Evolutionary conservation across 1,139 yeast genomes (phyloP), one percentile per base, ranked within the genome.

Genomic region (Meyerozyma elateridarum): DNA sequence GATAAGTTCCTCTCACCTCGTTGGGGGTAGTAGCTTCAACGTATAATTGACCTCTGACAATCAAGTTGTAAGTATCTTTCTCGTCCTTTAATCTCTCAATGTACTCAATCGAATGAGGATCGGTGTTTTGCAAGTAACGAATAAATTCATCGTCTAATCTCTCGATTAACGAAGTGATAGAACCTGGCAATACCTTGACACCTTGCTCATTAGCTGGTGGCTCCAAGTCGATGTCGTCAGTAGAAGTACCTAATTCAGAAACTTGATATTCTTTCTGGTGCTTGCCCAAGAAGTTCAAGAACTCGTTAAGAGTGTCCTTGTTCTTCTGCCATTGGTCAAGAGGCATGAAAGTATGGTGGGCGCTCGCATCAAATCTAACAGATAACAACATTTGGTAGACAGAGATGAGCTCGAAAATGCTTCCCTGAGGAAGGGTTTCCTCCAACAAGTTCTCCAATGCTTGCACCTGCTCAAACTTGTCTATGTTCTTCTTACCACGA

Each of bases 401-500:
- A 28, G 84, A 68, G 46, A 93, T 85, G 45, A 70, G 68, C 63
- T 91, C 95, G 59, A 85, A 91, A 20, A 87, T 70, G 31, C 54
- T 56, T 11, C 50, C 53, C 35, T 37, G 36, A 22, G 46, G 33
- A 24, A 53, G 52, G 17, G 84, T 68, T 21, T 71, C 63, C 13
- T 58, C 52, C 42, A 82, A 60, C 42, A 87, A 70, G 28, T 68
- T 67, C 59, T 85, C 95, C 54, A 91, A 70, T 29, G 71, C 69
- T 42, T 66, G 65, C 44, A 88, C 75, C 60, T 91, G 96, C 56
- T 85, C 95, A 40, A 57, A 63, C 46, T 81, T 78, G 58, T 91
- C 96, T 43, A 88, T 83, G 58, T 85, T 87, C 72, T 87, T 91
- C 69, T 89, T 89, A 69, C 98, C 98, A 63, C 98, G 82, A 31